These are phyloP conservation scores for Hyaloscypha finlandica DNA, from an alignment of 495 filamentous ascomycete species.

Conservation along the genomic window DNA sequence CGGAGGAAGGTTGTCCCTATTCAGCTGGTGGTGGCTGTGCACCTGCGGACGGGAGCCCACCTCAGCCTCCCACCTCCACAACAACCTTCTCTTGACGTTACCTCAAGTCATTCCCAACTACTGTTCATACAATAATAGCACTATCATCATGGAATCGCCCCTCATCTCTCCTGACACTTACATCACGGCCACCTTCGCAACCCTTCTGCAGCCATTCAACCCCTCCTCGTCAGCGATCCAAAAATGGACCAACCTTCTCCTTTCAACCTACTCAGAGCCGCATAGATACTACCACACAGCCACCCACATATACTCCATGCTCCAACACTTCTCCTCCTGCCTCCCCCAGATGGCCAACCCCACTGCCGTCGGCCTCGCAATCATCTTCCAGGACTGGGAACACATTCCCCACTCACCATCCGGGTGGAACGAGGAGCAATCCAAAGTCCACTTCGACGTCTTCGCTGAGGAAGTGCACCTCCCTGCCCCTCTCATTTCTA, in stretches of 20 bases:
- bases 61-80: neutral
- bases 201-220: neutral
- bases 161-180: neutral
- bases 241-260: slow-evolving; percentile 4
- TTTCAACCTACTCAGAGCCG: neutral
- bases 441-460: neutral
- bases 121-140: neutral
- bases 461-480: neutral
- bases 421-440: neutral
- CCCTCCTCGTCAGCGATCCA: neutral
- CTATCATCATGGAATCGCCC: neutral
- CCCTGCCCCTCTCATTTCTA: neutral
- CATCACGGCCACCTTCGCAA: neutral
- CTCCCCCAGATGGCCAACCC: neutral
- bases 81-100: neutral
- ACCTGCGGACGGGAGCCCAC: neutral
- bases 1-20: neutral
- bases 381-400: slow-evolving; percentile 8
- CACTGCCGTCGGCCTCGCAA: neutral
- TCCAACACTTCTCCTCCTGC: neutral
- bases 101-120: neutral
- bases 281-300: neutral
- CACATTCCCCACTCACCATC: neutral
- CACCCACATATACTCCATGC: neutral
- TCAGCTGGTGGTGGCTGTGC: neutral